Conservation (phyloP, 352 stramenopile species). For the Pythium monospermum region DNA sequence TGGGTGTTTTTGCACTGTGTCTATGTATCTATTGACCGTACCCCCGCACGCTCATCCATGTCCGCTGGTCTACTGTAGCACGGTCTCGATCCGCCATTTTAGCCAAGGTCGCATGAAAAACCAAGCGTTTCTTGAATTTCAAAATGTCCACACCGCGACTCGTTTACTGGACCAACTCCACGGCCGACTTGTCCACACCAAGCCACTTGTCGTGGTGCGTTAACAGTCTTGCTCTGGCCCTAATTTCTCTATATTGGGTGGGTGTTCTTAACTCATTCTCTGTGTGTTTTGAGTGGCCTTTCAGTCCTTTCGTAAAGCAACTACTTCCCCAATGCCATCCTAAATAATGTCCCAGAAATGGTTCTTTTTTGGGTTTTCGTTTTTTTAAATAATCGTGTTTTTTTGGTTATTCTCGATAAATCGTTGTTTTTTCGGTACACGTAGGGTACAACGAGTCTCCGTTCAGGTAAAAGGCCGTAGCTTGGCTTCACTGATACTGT, state of each 20-base stretch:
- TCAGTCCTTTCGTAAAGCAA: no score
- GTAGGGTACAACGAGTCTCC: no score
- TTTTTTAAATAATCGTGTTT: no score
- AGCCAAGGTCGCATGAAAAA: conserved; percentile 79
- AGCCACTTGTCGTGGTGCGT: conserved; percentile 81
- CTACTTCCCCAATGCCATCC: no score
- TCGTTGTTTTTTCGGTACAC: no score
- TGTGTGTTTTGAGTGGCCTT: no score
- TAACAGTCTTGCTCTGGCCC: not conserved
- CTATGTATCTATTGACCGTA: not conserved
- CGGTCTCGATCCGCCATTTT: conserved; percentile 62
- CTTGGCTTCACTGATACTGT: conserved; percentile 81
- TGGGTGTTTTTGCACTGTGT: conserved; percentile 14
- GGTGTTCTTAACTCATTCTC: no score
- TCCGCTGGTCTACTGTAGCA: not conserved
- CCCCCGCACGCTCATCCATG: no score
- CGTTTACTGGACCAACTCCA: conserved; percentile 53
- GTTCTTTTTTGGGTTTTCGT: no score
- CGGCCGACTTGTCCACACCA: conserved; percentile 67
- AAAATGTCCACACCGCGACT: conserved; percentile 39
- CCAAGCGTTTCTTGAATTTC: conserved; percentile 79
- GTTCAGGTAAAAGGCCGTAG: conserved; percentile 35
- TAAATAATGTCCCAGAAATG: no score
- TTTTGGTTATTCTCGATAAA: no score
- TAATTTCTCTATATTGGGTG: no score